These are phyloP conservation scores for Ustilago tritici DNA, from an alignment of 1,284 basidiomycete genomes.

Conservation along the genomic window DNA sequence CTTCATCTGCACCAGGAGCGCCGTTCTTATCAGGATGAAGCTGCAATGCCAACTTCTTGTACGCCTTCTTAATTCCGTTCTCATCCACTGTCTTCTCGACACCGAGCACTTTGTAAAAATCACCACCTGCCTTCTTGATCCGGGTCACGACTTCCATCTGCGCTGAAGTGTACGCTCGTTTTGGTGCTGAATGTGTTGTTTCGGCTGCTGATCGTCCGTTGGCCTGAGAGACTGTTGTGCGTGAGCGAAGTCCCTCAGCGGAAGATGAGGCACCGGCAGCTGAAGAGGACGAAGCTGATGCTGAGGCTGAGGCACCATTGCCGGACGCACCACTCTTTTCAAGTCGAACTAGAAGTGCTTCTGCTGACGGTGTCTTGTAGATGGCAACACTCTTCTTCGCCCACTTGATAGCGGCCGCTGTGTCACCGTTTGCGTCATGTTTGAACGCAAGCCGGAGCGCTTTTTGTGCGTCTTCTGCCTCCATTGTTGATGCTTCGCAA, in stretches of 20 bases:
- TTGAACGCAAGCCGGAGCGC: conserved; percentile 66
- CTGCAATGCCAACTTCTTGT: conserved; percentile 94
- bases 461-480: conserved; percentile 64
- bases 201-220: conserved; percentile 70
- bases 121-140: conserved; percentile 82
- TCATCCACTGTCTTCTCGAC: conserved; percentile 88
- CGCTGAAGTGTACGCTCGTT: conserved; percentile 87
- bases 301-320: conserved; percentile 69
- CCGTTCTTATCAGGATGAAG: conserved; percentile 98
- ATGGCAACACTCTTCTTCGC: conserved; percentile 88
- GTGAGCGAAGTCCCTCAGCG: conserved; percentile 70
- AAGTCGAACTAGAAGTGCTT: conserved; percentile 77
- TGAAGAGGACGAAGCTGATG: conserved; percentile 73
- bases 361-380: conserved; percentile 83
- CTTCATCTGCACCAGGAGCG: conserved; percentile 97
- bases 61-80: conserved; percentile 85
- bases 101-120: conserved; percentile 93
- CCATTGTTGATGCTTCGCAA: conserved; percentile 31
- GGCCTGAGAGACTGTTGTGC: conserved; percentile 64
- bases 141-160: conserved; percentile 87
- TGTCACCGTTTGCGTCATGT: conserved; percentile 61
- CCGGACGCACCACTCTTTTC: conserved; percentile 67
- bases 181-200: conserved; percentile 66
- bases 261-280: conserved; percentile 75
- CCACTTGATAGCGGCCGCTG: conserved; percentile 81